Evolutionary conservation across 1,284 basidiomycete species (phyloP).

Genomic region (Hemileia vastatrix): DNA sequence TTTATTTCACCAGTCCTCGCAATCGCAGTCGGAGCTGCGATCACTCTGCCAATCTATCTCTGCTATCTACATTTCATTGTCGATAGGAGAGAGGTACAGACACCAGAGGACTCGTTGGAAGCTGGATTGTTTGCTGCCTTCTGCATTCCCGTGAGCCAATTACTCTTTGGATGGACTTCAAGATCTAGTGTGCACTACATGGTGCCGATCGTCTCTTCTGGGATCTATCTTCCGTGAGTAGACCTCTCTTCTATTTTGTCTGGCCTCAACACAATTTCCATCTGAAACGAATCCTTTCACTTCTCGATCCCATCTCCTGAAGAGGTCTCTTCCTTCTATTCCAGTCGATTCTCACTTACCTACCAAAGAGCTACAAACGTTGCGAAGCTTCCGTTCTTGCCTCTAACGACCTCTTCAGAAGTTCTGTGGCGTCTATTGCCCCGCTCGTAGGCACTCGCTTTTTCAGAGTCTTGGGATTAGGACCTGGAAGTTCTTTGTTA

Average conservation of each 20-base stretch:
- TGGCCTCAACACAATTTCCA: slow-evolving; percentile 1
- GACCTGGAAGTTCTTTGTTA: slow-evolving; percentile 34
- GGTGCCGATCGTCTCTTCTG: slow-evolving; percentile 24
- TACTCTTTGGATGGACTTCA: slow-evolving; percentile 27
- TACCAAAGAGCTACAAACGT: slow-evolving; percentile 18
- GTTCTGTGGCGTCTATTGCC: slow-evolving; percentile 24
- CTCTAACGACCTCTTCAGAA: slow-evolving; percentile 24
- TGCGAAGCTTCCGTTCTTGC: slow-evolving; percentile 21
- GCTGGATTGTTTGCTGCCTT: slow-evolving; percentile 24
- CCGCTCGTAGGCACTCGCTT: slow-evolving; percentile 37
- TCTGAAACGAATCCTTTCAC: neutral
- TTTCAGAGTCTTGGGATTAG: slow-evolving; percentile 33
- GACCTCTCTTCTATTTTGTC: neutral
- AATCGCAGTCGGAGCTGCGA: too few relatives aligned
- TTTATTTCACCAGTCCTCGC: too few relatives aligned
- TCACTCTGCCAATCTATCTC: too few relatives aligned
- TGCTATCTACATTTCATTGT: slow-evolving; percentile 38
- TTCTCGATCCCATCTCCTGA: neutral
- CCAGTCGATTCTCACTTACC: slow-evolving; percentile 27
- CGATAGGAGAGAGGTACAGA: slow-evolving; percentile 27
- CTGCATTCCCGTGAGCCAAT: slow-evolving; percentile 26
- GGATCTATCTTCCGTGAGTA: slow-evolving; percentile 13
- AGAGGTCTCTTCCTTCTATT: slow-evolving; percentile 25
- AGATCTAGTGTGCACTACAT: slow-evolving; percentile 26
- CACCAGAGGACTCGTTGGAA: slow-evolving; percentile 24